Percentiles rank a stretch among this genome's conserved stretches.
phyloP scores from a whole-genome alignment of 2,329 filamentous ascomycete species.

The Orbilia oligospora region DNA sequence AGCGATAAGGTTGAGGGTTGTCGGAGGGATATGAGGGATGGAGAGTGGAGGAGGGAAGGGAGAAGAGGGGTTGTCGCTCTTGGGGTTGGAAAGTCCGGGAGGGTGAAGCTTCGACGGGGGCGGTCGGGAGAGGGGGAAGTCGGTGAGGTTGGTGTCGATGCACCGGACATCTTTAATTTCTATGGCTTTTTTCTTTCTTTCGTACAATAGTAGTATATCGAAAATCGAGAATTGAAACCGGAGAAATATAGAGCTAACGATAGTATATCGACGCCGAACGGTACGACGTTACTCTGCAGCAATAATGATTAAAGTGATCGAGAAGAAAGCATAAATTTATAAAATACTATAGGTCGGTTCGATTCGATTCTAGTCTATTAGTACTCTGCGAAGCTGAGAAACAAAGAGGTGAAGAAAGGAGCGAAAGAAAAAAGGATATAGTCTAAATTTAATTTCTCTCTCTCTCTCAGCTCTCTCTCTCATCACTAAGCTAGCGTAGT shows the following conservation, averaged over 20 bases:
- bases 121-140: neutral
- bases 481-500: neutral
- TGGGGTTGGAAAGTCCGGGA: conserved; percentile 48
- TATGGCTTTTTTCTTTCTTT: neutral
- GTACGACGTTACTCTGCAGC: no score
- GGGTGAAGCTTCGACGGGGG: conserved; percentile 40
- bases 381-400: neutral
- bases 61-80: conserved; percentile 22
- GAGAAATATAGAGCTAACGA: neutral
- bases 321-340: neutral
- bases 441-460: no score
- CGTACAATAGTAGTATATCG: neutral
- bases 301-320: no score
- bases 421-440: neutral
- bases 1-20: conserved; percentile 6
- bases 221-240: neutral
- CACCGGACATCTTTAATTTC: conserved; percentile 17
- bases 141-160: conserved; percentile 18
- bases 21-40: conserved; percentile 21
- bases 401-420: neutral
- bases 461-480: no score
- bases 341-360: neutral
- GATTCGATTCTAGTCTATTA: neutral
- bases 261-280: neutral
- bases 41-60: conserved; percentile 43